Percentiles rank a stretch among this genome's conserved stretches.
Conservation (phyloP, 306 rosid species). For the Hippophae rhamnoides region DNA sequence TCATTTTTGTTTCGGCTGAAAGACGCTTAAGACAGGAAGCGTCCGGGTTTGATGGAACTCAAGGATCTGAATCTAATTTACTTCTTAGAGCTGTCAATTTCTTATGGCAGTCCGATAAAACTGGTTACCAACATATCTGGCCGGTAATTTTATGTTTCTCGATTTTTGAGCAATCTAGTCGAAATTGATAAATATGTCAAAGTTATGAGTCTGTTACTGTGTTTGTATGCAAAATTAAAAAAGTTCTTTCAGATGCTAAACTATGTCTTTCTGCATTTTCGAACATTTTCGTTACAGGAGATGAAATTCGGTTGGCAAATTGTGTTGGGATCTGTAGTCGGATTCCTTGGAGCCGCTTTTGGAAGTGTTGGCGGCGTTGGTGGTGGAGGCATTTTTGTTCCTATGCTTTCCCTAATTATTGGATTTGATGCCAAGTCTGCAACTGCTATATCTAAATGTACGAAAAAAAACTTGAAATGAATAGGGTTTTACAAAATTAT, state of each 20-base stretch:
- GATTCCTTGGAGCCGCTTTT: slow-evolving; percentile 68
- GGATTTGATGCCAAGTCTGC: slow-evolving; percentile 68
- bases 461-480: neutral
- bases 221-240: too few relatives aligned
- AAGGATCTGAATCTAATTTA: slow-evolving; percentile 17
- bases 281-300: slow-evolving; percentile 28
- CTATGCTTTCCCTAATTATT: slow-evolving; percentile 58
- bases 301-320: slow-evolving; percentile 60
- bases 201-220: too few relatives aligned
- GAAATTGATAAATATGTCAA: too few relatives aligned
- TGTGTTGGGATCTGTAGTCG: slow-evolving; percentile 36
- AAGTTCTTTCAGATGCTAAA: too few relatives aligned
- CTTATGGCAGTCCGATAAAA: slow-evolving; percentile 52
- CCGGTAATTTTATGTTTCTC: slow-evolving; percentile 37
- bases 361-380: slow-evolving; percentile 83
- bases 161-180: too few relatives aligned
- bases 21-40: slow-evolving; percentile 35
- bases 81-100: slow-evolving; percentile 41
- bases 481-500: too few relatives aligned
- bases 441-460: slow-evolving; percentile 61
- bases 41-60: slow-evolving; percentile 24
- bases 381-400: slow-evolving; percentile 78
- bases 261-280: too few relatives aligned
- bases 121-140: slow-evolving; percentile 70
- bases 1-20: slow-evolving; percentile 52